Evolutionary conservation across 805 yeast genomes (phyloP), one percentile per base, ranked within the genome.

Genomic region (Schwanniomyces yamadae): DNA sequence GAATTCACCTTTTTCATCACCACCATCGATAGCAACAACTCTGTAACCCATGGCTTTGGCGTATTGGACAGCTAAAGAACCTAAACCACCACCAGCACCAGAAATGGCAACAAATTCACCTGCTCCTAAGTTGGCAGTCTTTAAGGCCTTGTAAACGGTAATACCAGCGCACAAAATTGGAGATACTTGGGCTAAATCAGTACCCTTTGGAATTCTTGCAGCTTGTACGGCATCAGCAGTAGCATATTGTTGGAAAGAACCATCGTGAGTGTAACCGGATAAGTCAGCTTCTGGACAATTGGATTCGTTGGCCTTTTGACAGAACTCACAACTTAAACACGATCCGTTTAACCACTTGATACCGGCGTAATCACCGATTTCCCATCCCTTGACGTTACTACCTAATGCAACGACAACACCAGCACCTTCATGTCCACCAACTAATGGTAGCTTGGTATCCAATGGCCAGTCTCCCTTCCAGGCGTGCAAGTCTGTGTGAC

Each of bases 381-480:
- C 75, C 65, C 84, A 82, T 60, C 81, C 81, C 37, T 59, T 66
- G 39, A 86, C 95, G 50, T 75, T 71, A 31, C 69, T 66, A 48
- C 95, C 95, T 55, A 75, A 71, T 42, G 82, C 90, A 41, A 84
- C 93, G 47, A 85, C 93, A 34, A 77, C 75, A 59, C 95, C 95
- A 19, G 91, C 90, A 67, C 93, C 95, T 66, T 85, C 95, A 66
- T 85, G 95, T 51, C 95, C 95, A 45, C 93, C 93, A 33, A 84
- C 89, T 49, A 84, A 68, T 16, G 93, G 91, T 42, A 82, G 70
- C 58, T 81, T 82, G 47, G 82, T 77, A 45, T 67, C 77, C 61
- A 83, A 70, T 34, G 95, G 93, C 95, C 95, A 87, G 69, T 88
- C 95, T 55, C 95, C 95, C 60, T 84, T 78, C 90, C 93, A 85